A percentile compares a stretch with the other conserved stretches of the same genome.
phyloP scores from a whole-genome alignment of 768 basidiomycete genomes.

The Mycena sanguinolenta region DNA sequence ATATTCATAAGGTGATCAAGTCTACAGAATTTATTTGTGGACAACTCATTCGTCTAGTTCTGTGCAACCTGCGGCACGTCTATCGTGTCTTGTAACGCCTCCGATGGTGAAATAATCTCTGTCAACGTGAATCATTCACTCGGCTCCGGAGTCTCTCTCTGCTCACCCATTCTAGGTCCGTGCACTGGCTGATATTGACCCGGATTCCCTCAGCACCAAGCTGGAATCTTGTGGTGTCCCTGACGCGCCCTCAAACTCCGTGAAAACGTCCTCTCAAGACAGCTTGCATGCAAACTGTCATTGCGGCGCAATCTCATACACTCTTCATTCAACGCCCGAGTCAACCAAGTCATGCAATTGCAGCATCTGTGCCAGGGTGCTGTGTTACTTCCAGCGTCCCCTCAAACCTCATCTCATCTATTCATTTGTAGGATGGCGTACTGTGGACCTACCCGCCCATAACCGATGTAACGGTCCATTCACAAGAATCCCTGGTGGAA shows the following conservation, averaged over 20 bases:
- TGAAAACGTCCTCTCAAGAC: neutral
- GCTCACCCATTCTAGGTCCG: constrained; percentile 4
- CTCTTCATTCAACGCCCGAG: constrained; percentile 1
- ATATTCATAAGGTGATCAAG: constrained; percentile 5
- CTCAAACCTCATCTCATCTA: neutral
- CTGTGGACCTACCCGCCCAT: constrained; percentile 16
- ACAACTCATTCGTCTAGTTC: neutral
- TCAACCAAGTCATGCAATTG: constrained; percentile 24
- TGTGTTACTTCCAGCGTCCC: neutral
- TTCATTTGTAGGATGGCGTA: constrained; percentile 1
- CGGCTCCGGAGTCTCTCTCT: neutral
- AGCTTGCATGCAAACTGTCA: constrained; percentile 15
- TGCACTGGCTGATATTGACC: constrained; percentile 12
- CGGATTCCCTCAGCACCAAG: neutral
- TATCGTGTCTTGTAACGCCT: constrained; percentile 11
- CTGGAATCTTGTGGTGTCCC: neutral
- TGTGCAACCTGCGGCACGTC: constrained; percentile 27
- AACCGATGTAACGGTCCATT: constrained; percentile 1
- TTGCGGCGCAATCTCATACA: constrained; percentile 18
- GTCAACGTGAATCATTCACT: constrained; percentile 16
- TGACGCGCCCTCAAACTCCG: neutral
- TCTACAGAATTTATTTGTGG: no score
- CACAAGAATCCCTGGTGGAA: constrained; percentile 7
- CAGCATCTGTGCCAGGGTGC: constrained; percentile 25
- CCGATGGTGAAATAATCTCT: neutral